Conservation (phyloP, 164 flowering plant species). For the Sedum album region DNA sequence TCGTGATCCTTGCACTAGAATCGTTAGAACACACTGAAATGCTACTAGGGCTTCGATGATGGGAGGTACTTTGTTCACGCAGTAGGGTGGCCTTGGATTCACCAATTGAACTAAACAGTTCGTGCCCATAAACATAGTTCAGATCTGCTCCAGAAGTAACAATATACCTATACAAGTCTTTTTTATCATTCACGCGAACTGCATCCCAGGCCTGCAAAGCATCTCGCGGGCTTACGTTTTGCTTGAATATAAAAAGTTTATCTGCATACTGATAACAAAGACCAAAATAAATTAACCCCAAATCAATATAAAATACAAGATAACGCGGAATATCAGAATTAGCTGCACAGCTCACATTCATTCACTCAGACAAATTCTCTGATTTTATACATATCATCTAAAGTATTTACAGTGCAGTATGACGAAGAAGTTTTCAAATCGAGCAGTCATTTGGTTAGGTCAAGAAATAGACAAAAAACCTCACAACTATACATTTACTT, state of each 20-base stretch:
- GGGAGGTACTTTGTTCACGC: slow-evolving; percentile 31
- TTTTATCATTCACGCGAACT: slow-evolving; percentile 73
- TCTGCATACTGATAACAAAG: slow-evolving; percentile 64
- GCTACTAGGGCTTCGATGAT: too few relatives aligned
- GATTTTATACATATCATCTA: too few relatives aligned
- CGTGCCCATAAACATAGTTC: slow-evolving; percentile 48
- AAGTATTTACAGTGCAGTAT: too few relatives aligned
- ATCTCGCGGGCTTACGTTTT: slow-evolving; percentile 40
- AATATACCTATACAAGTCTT: slow-evolving; percentile 75
- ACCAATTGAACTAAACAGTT: slow-evolving; percentile 35
- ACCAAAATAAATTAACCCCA: neutral
- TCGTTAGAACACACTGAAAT: slow-evolving; percentile 21
- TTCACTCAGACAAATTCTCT: too few relatives aligned
- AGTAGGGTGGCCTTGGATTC: slow-evolving; percentile 62
- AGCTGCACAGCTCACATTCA: too few relatives aligned
- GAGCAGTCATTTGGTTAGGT: too few relatives aligned
- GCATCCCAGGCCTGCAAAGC: slow-evolving; percentile 75
- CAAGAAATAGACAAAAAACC: too few relatives aligned
- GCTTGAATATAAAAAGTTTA: slow-evolving; percentile 69
- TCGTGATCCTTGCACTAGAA: slow-evolving; percentile 31
- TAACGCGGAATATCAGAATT: too few relatives aligned
- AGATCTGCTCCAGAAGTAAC: slow-evolving; percentile 65
- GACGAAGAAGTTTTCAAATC: too few relatives aligned
- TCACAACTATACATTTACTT: too few relatives aligned
- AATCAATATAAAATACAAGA: too few relatives aligned